Evolutionary conservation across 2,329 filamentous ascomycete species (phyloP), one percentile per base, ranked within the genome.

Genomic region (Drechmeria coniospora): DNA sequence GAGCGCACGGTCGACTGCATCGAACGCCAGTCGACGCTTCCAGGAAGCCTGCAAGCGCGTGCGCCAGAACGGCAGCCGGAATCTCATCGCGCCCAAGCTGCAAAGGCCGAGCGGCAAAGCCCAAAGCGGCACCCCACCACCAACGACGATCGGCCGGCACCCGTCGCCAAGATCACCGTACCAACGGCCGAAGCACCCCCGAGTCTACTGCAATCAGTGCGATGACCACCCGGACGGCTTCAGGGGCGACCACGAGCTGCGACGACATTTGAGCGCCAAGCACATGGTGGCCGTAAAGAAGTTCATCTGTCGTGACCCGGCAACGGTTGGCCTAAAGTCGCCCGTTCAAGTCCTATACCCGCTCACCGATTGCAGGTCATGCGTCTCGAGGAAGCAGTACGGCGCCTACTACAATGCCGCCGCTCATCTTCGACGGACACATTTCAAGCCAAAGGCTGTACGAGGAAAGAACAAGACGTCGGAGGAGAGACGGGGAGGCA

Each of bases 401-500:
- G 79, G 79, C 4, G 81, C 80, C 11, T 90, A 94, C 56, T 94
- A 95, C 56, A 95, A 95, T 43, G 87, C 86, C 1, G 84, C 84
- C 0, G 87, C 84, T 1, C 87, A 95, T 48, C 65, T 95, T 7
- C 70, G 86, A 23, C 74, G 87, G 27, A 78, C 79, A 1, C 87
- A 95, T 49, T 95, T 94, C 62, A 80, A 79, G 45, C 76, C 61
- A 28, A 70, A 68, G 51, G 46, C 56, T 2, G 45, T 55, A 6
- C 57, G 65, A 10, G 54, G 53, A 20, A 59, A 60, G 42, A 56
- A 53, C 25, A 58, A 54, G 41, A 41, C 34, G 11, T 26, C 24
- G 6, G 56, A 58, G 11, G 63, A 68, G 43, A 67, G 61, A 47
- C 59, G 65, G 10, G 65, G 65, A 8, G 66, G 63, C 9, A 71